These are phyloP conservation scores for Colletotrichum nymphaeae DNA, from an alignment of 2,329 filamentous ascomycete genomes.

Conservation along the genomic window DNA sequence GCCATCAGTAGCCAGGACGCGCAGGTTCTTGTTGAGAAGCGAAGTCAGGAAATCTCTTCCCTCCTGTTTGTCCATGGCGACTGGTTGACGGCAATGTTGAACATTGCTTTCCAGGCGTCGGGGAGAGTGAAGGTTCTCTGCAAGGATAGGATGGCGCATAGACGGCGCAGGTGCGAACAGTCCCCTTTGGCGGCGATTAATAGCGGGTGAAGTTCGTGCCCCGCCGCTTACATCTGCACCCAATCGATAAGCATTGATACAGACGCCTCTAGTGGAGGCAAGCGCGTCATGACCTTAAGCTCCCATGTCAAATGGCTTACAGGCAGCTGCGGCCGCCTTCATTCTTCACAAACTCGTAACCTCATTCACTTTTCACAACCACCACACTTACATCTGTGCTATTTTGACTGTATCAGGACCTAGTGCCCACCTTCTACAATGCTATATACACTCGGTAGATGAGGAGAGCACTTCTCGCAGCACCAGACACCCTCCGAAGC, in stretches of 20 bases:
- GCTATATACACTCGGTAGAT: constrained; percentile 17
- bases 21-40: constrained; percentile 82
- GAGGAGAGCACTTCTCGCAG: constrained; percentile 35
- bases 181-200: background rate
- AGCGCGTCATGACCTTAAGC: constrained; percentile 33
- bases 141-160: background rate
- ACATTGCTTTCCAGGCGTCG: constrained; percentile 7
- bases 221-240: constrained; percentile 3
- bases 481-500: background rate
- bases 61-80: constrained; percentile 60
- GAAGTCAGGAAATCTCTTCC: constrained; percentile 69
- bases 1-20: constrained; percentile 82
- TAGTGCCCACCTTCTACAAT: constrained; percentile 12
- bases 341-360: constrained; percentile 17
- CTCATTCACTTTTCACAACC: background rate
- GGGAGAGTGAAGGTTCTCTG: background rate
- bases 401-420: background rate
- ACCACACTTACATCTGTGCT: background rate
- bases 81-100: background rate
- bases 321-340: constrained; percentile 8
- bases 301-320: constrained; percentile 11
- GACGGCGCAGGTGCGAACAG: background rate
- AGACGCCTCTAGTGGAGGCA: constrained; percentile 12
- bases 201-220: background rate
- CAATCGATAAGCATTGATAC: constrained; percentile 32